These are phyloP conservation scores for peach (Prunus persica) DNA, from an alignment of 306 rosid genomes.

Conservation along the genomic window Prunus_persica_NCBIv2 NC_034011.1:1828001-1828500, in stretches of 20 bases:
- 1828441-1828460: too few species aligned
- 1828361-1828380: background rate
- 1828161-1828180: slow-evolving; percentile 16
- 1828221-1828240: slow-evolving; percentile 36
- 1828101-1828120: background rate
- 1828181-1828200: slow-evolving; percentile 39
- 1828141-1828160: background rate
- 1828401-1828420: background rate
- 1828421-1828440: background rate
- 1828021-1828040: slow-evolving; percentile 57
- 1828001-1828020: slow-evolving; percentile 39
- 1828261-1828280: slow-evolving; percentile 20
- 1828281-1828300: slow-evolving; percentile 31
- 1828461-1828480: too few species aligned
- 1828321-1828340: background rate
- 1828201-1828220: slow-evolving; percentile 37
- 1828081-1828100: too few species aligned
- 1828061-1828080: slow-evolving; percentile 26
- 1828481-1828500: background rate
- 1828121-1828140: background rate
- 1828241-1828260: slow-evolving; percentile 55
- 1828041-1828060: slow-evolving; percentile 55
- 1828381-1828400: background rate
- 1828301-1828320: slow-evolving; percentile 20
- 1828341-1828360: background rate